Evolutionary conservation across 176 grass and related monocot genomes (phyloP), one percentile per base, ranked within the genome.

Genomic region (Eremochloa ophiuroides): DNA sequence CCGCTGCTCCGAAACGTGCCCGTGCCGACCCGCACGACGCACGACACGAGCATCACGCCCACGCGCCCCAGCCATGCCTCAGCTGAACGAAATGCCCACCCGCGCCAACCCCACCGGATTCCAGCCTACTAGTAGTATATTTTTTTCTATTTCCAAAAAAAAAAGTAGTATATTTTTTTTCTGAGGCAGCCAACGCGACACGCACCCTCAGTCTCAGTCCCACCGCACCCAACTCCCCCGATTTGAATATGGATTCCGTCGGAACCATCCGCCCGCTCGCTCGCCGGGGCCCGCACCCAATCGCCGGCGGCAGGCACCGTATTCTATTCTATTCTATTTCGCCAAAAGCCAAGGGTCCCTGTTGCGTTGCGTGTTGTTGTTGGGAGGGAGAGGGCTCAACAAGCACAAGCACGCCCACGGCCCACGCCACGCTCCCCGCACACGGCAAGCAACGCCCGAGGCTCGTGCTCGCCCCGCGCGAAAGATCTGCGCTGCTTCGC

Each of bases 331-430:
- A n/a, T n/a, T n/a, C n/a, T n/a, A n/a, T n/a, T n/a, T 86, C 69
- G 76, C 76, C 10, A 66, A 74, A 74, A 73, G 77, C 69, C 60
- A 39, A 12, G 10, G 23, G 22, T 10, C 41, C 35, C 31, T 31
- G 67, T 73, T 74, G 76, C 76, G 67, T 73, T 74, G 76, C 76
- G 84, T 80, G 84, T 67, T 61, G 78, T 56, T 81, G n/a, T n/a
- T 9, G 16, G 30, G n/a, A 74, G 7, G 14, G 55, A 25, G n/a
- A 10, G 18, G 55, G 53, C 37, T 22, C 50, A 17, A 7, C 50
- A 4, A 15, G 55, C 55, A 9, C 34, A 42, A 11, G 60, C 60
- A n/a, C 76, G n/a, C n/a, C n/a, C n/a, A n/a, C n/a, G n/a, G n/a
- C n/a, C n/a, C n/a, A n/a, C n/a, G 23, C 22, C 76, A 80, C 63